Percentiles rank a stretch among this genome's conserved stretches.
Conservation (phyloP, 108 stramenopile genomes). For the Pseudonitzschia delicatissima region DNA sequence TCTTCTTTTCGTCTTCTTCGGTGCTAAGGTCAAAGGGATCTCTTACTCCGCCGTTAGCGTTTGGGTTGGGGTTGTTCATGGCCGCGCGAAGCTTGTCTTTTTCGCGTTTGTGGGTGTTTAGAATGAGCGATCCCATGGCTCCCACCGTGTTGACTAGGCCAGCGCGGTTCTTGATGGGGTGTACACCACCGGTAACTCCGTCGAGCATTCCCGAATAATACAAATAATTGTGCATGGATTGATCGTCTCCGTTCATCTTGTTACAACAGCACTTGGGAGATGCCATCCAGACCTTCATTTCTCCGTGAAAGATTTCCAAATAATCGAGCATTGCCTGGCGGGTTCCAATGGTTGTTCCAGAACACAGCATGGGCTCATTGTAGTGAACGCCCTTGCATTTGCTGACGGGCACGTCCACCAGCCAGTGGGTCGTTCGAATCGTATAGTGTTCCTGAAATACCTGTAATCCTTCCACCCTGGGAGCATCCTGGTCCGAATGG, state of each 20-base stretch:
- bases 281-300: conserved; percentile 61
- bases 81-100: neutral
- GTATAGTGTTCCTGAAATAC: conserved; percentile 63
- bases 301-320: conserved; percentile 56
- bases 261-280: conserved; percentile 48
- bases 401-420: conserved; percentile 40
- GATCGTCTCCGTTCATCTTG: conserved; percentile 57
- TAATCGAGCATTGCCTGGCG: conserved; percentile 67
- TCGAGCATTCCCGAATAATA: conserved; percentile 60
- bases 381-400: conserved; percentile 40
- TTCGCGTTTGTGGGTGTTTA: neutral
- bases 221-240: conserved; percentile 81
- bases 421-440: conserved; percentile 61
- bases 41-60: neutral
- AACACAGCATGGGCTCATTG: conserved; percentile 56
- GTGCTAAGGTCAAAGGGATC: neutral
- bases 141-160: conserved; percentile 41
- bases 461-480: conserved; percentile 45
- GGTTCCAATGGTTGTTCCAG: conserved; percentile 71
- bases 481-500: conserved; percentile 63
- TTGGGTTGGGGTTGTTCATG: neutral
- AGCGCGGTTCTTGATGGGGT: conserved; percentile 25
- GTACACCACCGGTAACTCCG: conserved; percentile 22
- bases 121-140: conserved; percentile 5
- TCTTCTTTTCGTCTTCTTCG: neutral